Base-by-base conservation (phyloP, 306 rosid genomes). In the Myrica gale region DNA sequence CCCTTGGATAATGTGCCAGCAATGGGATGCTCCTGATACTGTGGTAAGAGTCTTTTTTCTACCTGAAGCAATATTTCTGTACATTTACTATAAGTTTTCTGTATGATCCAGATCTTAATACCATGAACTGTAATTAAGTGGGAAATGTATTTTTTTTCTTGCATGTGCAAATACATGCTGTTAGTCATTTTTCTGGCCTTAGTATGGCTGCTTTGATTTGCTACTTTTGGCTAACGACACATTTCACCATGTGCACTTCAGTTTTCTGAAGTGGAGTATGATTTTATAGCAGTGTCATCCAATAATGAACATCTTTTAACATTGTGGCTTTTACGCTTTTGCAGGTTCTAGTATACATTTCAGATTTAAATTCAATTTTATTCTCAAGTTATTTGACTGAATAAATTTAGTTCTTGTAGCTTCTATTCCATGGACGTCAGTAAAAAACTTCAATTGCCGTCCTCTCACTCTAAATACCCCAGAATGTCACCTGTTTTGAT, bases 1-100 rank as follows among this genome's bases (percentile, higher is more conserved):
- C 74, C 97, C 97, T 76, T 91, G 97, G 98, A 90, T 91, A 73
- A 91, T 93, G 98, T 93, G 98, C 85, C 98, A 91, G 74, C 98
- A 91, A 79, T 91, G 76, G 82, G 98, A 93, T 87, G 97, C 98
- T 85, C 97, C 98, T 74, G 92, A 90, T 71, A 86, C 94, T 79
- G 98, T 93, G 94, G 98, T 93, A 75, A 68, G 83, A 61, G 42
- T 20, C 52, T 78, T 21, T 78, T 74, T 48, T 68, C 39, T 58
- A 63, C 50, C 62, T 82, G 68, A 45, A 63, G 75, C 19, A 54
- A 37, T 11, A 9, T 53, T 51, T 6, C 7, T n/a, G 11, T 60
- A 50, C 50, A 17, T 45, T 80, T 65, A 26, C n/a, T 32, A 42
- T 9, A 20, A 21, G 44, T 57, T 45, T 79, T 70, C 60, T n/a